A percentile compares a stretch with the other conserved stretches of the same genome.
phyloP scores from a whole-genome alignment of 1,139 yeast species.

The Ogataea hybrid region DNA sequence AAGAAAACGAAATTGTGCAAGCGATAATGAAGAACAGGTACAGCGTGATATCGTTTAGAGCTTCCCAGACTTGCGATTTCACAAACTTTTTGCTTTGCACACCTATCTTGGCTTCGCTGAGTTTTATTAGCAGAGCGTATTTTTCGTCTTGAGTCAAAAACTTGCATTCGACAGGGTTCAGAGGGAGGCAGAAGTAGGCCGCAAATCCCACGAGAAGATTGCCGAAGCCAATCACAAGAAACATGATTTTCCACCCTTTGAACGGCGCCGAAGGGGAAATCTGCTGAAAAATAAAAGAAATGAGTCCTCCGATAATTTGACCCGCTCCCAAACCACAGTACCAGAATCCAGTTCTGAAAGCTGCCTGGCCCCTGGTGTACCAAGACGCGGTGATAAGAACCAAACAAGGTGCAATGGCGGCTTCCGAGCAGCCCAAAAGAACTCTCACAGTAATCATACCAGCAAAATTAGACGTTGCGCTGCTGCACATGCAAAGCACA shows the following conservation, averaged over 20 bases:
- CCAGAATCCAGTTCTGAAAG: conserved; percentile 55
- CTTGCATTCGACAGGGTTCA: conserved; percentile 15
- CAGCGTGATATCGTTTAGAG: conserved; percentile 17
- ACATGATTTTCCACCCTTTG: conserved; percentile 19
- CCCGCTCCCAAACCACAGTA: conserved; percentile 53
- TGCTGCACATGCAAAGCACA: conserved; percentile 36
- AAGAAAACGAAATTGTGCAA: conserved; percentile 26
- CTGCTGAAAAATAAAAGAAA: conserved; percentile 24
- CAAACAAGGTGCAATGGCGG: conserved; percentile 52
- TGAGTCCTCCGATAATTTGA: conserved; percentile 24
- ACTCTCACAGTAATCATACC: conserved; percentile 43
- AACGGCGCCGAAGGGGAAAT: conserved; percentile 32
- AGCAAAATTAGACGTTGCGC: conserved; percentile 35
- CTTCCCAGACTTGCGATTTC: conserved; percentile 25
- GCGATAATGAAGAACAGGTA: conserved; percentile 32
- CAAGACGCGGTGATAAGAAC: conserved; percentile 49
- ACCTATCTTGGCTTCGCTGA: conserved; percentile 38
- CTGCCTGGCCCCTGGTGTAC: conserved; percentile 48
- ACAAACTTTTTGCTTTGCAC: conserved; percentile 34
- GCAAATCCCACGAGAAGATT: conserved; percentile 13
- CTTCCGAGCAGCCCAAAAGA: conserved; percentile 43
- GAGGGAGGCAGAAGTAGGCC: conserved; percentile 13
- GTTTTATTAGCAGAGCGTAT: conserved; percentile 34
- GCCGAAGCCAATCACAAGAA: conserved; percentile 16
- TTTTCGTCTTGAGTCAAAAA: conserved; percentile 38